Evolutionary conservation across 129 eudicot genomes (phyloP).

Genomic region (Artemisia annua): DNA sequence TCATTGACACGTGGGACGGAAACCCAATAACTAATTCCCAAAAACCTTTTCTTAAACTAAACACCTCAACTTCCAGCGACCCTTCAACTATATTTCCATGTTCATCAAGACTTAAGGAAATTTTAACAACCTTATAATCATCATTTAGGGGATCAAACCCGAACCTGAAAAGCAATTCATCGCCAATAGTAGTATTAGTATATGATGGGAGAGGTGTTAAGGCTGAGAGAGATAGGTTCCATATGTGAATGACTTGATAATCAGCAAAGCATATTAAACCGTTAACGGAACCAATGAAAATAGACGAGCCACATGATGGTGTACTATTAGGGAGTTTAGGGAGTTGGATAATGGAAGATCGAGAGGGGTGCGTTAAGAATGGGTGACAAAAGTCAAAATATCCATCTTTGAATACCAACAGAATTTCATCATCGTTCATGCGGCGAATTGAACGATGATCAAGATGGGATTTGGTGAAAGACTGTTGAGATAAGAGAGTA

Average conservation of each 20-base stretch:
- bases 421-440: background rate
- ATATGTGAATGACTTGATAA: background rate
- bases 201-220: background rate
- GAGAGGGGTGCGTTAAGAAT: background rate
- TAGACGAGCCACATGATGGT: background rate
- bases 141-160: background rate
- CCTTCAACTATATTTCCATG: background rate
- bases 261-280: background rate
- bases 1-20: background rate
- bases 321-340: background rate
- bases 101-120: background rate
- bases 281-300: background rate
- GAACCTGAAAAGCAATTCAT: background rate
- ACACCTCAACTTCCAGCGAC: background rate
- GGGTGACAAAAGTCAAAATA: no score
- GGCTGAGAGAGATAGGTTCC: slow-evolving; percentile 1
- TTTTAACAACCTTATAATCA: slow-evolving; percentile 11
- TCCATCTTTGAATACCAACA: background rate
- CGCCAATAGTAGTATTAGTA: background rate
- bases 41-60: background rate
- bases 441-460: background rate
- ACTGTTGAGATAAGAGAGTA: background rate
- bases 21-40: background rate
- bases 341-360: background rate
- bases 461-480: background rate